Conservation (phyloP, 2,329 filamentous ascomycete genomes). For the Colletotrichum karsti region DNA sequence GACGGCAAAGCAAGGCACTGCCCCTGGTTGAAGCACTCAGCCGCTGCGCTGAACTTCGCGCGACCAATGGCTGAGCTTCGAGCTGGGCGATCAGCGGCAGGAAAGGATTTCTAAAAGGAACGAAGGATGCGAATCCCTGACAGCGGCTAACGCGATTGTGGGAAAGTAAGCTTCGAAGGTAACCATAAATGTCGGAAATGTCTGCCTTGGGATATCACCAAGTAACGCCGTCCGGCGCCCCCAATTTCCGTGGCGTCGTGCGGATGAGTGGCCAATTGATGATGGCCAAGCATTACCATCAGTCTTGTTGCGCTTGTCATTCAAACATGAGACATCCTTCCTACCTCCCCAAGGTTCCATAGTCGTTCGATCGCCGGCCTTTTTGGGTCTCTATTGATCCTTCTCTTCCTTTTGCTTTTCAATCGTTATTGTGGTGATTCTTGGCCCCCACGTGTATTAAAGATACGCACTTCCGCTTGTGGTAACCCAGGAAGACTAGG, state of each 20-base stretch:
- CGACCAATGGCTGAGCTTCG: neutral
- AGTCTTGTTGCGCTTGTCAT: no score
- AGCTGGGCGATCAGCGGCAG: neutral
- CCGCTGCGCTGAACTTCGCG: neutral
- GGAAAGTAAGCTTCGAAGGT: neutral
- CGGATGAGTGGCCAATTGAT: neutral
- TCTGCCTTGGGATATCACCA: neutral
- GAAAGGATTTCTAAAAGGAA: neutral
- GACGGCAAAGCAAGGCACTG: neutral
- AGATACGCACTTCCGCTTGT: no score
- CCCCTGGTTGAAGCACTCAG: slow-evolving; percentile 9
- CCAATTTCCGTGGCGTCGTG: neutral
- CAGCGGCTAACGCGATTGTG: neutral
- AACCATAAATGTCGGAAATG: neutral
- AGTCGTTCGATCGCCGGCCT: neutral
- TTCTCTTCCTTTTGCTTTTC: neutral
- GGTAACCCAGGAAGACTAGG: no score
- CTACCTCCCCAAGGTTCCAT: neutral
- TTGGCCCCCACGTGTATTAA: neutral
- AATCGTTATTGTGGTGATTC: neutral
- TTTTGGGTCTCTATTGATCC: neutral
- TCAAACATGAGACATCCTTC: no score
- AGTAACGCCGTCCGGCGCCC: neutral
- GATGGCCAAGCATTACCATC: no score
- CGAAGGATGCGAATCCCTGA: slow-evolving; percentile 17